Base-by-base conservation (phyloP, 2,329 filamentous ascomycete genomes). In the Beauveria caledonica region DNA sequence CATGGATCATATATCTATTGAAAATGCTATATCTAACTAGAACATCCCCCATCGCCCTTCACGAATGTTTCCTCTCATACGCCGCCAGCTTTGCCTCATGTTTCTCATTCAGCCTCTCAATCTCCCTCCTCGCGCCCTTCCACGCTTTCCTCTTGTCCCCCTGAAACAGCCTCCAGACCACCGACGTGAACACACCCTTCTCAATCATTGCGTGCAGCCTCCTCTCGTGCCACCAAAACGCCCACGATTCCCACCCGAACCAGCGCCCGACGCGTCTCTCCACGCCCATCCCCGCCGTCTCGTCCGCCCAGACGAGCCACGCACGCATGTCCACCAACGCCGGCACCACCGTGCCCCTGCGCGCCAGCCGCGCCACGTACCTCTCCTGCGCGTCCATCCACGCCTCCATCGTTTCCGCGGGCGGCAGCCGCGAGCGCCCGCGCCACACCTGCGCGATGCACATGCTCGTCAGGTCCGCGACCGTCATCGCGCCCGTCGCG, bases 401-500 rank as follows among this genome's bases (percentile, higher is more conserved):
- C 23, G 61, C 53, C 62, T 70, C 63, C 77, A 80, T 80, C 1
- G 69, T 69, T 0, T 49, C 25, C 2, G 59, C 44, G 0, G 72
- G 62, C 0, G 78, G 78, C 0, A 81, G 70, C 0, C 52, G 40
- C 0, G 71, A 72, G 3, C 68, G 69, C 1, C 74, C 75, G 4
- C 71, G 70, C 73, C 75, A 81, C 17, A 78, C 66, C 59, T 79
- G 77, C 1, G 74, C 72, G 9, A 81, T 64, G n/a, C 65, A 64
- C 76, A 78, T 78, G 46, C 72, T 68, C 5, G 71, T 71, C 40
- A 81, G 66, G 61, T 80, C 78, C 48, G 73, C 70, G 11, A 77
- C 66, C 13, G 71, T 69, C 17, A 63, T 74, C 58, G 70, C 72
- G 55, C 71, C 69, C 42, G 74, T 67, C 60, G 70, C 67, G 40